phyloP scores from a whole-genome alignment of 2,329 filamentous ascomycete species.

The Phialophora verrucosa region DNA sequence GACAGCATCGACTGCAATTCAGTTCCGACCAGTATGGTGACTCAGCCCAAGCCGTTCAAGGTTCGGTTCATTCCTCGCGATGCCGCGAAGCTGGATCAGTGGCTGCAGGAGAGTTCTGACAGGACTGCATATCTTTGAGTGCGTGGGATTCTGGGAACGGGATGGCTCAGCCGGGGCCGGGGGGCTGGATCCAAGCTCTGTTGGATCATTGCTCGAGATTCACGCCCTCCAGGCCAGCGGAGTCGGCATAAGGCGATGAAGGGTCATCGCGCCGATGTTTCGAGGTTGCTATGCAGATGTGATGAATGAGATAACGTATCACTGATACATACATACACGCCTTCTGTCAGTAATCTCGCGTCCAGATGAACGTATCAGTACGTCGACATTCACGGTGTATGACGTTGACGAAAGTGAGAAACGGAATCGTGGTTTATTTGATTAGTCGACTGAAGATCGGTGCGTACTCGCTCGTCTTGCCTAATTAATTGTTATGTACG shows the following conservation, averaged over 20 bases:
- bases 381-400: neutral
- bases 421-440: neutral
- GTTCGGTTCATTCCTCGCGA: slow-evolving; percentile 24
- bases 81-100: slow-evolving; percentile 9
- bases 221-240: too few species aligned
- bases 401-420: neutral
- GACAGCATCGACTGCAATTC: slow-evolving; percentile 27
- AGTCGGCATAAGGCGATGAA: too few species aligned
- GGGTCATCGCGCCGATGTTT: too few species aligned
- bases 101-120: slow-evolving; percentile 9
- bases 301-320: too few species aligned
- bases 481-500: neutral
- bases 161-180: neutral
- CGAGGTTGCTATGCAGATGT: too few species aligned
- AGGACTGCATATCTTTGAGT: slow-evolving; percentile 3
- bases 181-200: neutral
- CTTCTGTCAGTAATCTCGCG: neutral
- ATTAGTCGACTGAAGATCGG: neutral
- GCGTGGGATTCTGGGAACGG: neutral
- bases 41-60: slow-evolving; percentile 26
- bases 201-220: neutral
- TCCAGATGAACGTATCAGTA: neutral
- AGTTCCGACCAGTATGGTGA: slow-evolving; percentile 27
- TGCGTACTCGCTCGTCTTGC: neutral
- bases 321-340: neutral